These are phyloP conservation scores for Lodderomyces margitis DNA, from an alignment of 1,139 yeast genomes.

Conservation along the genomic window DNA sequence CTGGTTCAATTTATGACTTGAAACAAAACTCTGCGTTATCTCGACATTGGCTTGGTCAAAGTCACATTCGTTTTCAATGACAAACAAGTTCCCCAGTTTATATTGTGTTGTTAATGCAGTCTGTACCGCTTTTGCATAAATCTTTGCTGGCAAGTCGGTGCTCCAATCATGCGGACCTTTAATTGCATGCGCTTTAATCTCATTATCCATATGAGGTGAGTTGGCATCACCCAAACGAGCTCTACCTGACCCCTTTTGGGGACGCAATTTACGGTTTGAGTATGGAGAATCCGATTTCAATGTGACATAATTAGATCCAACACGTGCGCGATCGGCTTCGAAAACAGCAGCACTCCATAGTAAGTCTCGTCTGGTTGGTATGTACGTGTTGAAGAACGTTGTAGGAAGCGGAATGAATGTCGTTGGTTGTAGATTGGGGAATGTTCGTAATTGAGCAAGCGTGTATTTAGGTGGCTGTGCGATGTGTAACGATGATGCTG, in stretches of 20 bases:
- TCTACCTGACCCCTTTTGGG: conserved; percentile 91
- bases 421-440: conserved; percentile 88
- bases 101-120: conserved; percentile 81
- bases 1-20: conserved; percentile 50
- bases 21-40: conserved; percentile 44
- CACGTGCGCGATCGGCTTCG: conserved; percentile 88
- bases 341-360: conserved; percentile 92
- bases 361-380: conserved; percentile 83
- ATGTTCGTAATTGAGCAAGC: conserved; percentile 74
- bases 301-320: conserved; percentile 83
- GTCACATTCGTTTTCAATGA: conserved; percentile 50
- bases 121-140: conserved; percentile 73
- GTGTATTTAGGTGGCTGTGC: conserved; percentile 69
- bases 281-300: conserved; percentile 86
- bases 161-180: conserved; percentile 89
- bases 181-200: conserved; percentile 88
- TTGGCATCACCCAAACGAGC: conserved; percentile 97
- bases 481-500: conserved; percentile 20
- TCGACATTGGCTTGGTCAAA: conserved; percentile 19
- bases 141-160: conserved; percentile 73
- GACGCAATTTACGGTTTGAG: conserved; percentile 76
- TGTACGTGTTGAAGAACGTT: conserved; percentile 49
- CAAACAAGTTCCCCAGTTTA: conserved; percentile 65
- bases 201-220: conserved; percentile 88
- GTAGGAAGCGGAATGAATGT: conserved; percentile 74